Conservation (phyloP, 2,329 filamentous ascomycete genomes). For the Ceratocystis variospora region DNA sequence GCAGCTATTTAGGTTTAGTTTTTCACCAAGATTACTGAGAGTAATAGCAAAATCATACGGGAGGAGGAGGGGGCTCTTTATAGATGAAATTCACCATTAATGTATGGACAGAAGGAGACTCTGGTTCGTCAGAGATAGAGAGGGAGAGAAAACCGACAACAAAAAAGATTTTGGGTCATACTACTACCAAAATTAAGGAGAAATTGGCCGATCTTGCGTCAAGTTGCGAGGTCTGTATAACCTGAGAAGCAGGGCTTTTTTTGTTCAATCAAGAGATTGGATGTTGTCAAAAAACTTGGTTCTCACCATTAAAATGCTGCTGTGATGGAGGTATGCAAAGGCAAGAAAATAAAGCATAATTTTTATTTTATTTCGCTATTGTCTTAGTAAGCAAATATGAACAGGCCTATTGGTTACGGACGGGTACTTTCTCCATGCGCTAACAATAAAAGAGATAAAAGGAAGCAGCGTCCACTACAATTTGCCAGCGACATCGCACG, state of each 20-base stretch:
- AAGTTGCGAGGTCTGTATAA: not conserved
- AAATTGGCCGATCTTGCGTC: not conserved
- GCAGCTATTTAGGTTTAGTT: not conserved
- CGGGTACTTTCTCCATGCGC: not conserved
- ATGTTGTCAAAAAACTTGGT: not conserved
- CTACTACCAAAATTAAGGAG: not conserved
- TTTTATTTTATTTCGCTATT: not conserved
- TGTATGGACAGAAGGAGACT: not conserved
- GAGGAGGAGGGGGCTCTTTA: not conserved
- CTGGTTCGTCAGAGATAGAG: not conserved
- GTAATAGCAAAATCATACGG: not conserved
- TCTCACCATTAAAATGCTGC: not conserved
- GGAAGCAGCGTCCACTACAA: slow-evolving; percentile 10
- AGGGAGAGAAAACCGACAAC: not conserved
- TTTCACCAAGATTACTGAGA: not conserved
- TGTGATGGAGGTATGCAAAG: not conserved
- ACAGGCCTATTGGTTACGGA: not conserved
- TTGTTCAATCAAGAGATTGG: not conserved
- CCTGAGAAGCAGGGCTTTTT: not conserved
- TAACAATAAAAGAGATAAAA: slow-evolving; percentile 1
- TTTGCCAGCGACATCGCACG: slow-evolving; percentile 14
- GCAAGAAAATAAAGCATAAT: not conserved
- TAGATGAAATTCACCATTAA: not conserved
- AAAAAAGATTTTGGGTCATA: not conserved
- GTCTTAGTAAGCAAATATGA: not conserved